These are phyloP conservation scores for Leishmania major DNA, from an alignment of 208 protist genomes.

Conservation along the genomic window DNA sequence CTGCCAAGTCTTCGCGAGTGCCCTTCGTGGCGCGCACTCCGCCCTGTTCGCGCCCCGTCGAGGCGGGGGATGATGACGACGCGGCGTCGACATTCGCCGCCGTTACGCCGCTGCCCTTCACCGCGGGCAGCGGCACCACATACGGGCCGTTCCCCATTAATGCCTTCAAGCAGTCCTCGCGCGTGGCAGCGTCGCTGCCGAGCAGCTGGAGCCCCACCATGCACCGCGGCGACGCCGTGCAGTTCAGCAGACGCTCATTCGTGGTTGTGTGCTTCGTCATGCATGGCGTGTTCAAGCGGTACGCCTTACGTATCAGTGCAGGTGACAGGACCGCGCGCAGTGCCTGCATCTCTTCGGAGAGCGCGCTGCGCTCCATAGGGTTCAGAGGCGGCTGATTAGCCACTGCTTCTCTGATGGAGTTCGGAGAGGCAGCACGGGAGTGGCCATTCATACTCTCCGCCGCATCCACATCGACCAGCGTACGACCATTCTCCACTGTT, in stretches of 20 bases:
- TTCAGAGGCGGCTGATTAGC: conserved; percentile 16
- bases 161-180: conserved; percentile 39
- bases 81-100: neutral
- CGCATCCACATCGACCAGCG: conserved; percentile 25
- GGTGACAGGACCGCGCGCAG: conserved; percentile 15
- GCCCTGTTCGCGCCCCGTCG: neutral
- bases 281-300: conserved; percentile 53
- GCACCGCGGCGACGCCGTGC: conserved; percentile 54
- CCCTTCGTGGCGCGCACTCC: conserved; percentile 5
- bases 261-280: conserved; percentile 26
- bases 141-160: conserved; percentile 46
- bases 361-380: neutral
- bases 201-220: conserved; percentile 52
- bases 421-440: neutral
- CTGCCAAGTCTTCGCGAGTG: conserved; percentile 1
- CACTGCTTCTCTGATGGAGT: neutral
- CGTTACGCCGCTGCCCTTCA: neutral
- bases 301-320: conserved; percentile 39
- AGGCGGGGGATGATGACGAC: neutral
- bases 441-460: conserved; percentile 2
- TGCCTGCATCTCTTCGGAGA: conserved; percentile 11
- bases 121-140: conserved; percentile 29
- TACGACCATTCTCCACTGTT: neutral
- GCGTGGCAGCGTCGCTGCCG: conserved; percentile 27
- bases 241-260: conserved; percentile 43